A percentile compares a stretch with the other conserved stretches of the same genome.
phyloP scores from a whole-genome alignment of 2,329 filamentous ascomycete species.

The Aspergillus sp. region DNA sequence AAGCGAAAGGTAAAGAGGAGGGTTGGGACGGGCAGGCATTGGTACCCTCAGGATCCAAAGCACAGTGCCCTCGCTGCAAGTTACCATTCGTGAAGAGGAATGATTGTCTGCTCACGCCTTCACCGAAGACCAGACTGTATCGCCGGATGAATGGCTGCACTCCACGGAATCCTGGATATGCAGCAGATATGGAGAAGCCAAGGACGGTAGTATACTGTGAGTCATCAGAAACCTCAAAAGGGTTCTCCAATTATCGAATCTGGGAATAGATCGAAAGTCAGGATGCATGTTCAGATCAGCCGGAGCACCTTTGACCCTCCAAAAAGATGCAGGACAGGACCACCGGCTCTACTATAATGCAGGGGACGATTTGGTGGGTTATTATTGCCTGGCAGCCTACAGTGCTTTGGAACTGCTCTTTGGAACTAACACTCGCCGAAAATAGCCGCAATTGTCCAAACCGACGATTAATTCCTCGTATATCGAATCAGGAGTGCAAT shows the following conservation, averaged over 20 bases:
- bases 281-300: neutral
- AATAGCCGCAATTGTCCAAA: neutral
- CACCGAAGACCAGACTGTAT: neutral
- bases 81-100: neutral
- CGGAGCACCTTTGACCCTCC: neutral
- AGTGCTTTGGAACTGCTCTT: neutral
- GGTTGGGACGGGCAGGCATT: neutral
- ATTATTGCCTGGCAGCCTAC: neutral
- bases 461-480: no score
- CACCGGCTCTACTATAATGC: conserved; percentile 15
- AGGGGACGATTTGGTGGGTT: conserved; percentile 1
- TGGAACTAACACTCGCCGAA: neutral
- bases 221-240: neutral
- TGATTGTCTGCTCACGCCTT: neutral
- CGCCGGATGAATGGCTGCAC: neutral
- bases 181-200: neutral
- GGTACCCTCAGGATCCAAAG: neutral
- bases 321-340: conserved; percentile 1
- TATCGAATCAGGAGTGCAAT: neutral
- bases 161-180: neutral
- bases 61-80: neutral
- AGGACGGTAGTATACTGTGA: neutral
- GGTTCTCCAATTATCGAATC: neutral
- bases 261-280: neutral
- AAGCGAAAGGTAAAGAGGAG: neutral